Evolutionary conservation across 306 rosid genomes (phyloP).

Genomic region (Castanea sativa): DNA sequence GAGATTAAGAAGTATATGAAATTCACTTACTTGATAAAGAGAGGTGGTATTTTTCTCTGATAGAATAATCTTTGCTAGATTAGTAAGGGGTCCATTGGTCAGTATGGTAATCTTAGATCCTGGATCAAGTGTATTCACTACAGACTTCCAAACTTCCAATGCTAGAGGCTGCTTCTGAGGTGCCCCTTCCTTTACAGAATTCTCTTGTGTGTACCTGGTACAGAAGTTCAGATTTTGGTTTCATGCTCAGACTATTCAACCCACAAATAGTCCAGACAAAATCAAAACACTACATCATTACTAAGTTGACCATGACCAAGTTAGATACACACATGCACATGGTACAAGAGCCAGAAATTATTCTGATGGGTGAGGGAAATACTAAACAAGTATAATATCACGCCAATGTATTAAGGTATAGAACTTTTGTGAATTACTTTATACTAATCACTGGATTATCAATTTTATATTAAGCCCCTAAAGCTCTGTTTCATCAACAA

Average conservation of each 20-base stretch:
- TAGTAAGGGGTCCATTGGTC: constrained; percentile 93
- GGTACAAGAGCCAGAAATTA: no score
- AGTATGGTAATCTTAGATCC: constrained; percentile 70
- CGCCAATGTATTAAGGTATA: no score
- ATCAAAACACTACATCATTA: neutral
- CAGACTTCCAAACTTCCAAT: constrained; percentile 72
- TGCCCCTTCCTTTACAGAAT: constrained; percentile 53
- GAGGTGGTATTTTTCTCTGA: constrained; percentile 46
- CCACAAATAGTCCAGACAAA: neutral
- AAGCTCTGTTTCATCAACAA: no score
- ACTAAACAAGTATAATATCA: no score
- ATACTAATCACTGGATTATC: no score
- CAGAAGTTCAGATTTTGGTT: constrained; percentile 9
- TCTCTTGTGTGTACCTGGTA: constrained; percentile 72
- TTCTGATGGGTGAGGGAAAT: no score
- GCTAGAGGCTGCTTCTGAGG: constrained; percentile 72
- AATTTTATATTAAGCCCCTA: no score
- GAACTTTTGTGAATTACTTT: no score
- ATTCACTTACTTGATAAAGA: constrained; percentile 51
- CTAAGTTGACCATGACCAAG: no score
- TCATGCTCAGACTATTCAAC: neutral
- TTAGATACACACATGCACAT: no score
- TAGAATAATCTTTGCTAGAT: constrained; percentile 61
- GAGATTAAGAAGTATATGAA: neutral
- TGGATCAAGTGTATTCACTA: constrained; percentile 43